phyloP scores from a whole-genome alignment of 2,329 filamentous ascomycete species.

The Scedosporium aurantiacum region DNA sequence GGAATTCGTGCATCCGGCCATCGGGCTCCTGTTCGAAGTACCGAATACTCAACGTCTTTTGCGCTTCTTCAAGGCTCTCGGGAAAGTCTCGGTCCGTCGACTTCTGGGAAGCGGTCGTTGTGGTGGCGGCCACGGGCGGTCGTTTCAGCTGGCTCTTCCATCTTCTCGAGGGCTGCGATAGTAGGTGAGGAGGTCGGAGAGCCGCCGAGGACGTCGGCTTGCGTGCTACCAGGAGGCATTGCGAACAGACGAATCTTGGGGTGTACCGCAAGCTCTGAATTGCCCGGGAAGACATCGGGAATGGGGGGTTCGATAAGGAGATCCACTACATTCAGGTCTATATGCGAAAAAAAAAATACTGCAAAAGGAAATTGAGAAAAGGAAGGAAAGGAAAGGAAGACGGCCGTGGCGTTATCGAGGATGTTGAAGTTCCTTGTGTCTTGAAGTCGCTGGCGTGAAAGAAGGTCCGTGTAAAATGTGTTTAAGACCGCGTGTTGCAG shows the following conservation, averaged over 20 bases:
- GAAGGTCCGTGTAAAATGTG: not conserved
- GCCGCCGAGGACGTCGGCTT: not conserved
- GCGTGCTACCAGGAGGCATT: conserved; percentile 3
- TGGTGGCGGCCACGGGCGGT: not conserved
- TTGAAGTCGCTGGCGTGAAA: not conserved
- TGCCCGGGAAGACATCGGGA: conserved; percentile 9
- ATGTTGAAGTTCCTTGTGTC: not conserved
- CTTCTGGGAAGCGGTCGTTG: not conserved
- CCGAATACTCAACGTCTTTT: conserved; percentile 8
- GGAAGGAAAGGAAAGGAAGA: not conserved
- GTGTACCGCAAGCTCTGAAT: conserved; percentile 4
- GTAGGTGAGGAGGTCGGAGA: not conserved
- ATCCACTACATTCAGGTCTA: not conserved
- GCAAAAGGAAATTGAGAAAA: not conserved
- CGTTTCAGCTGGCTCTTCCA: conserved; percentile 1
- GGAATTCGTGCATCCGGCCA: conserved; percentile 26
- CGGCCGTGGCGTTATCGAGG: not conserved
- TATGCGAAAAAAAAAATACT: not conserved
- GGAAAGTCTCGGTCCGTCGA: not conserved
- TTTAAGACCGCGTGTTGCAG: not conserved
- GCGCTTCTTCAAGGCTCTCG: conserved; percentile 2
- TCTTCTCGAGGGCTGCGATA: not conserved
- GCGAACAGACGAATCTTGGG: conserved; percentile 2
- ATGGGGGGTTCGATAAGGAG: conserved; percentile 6
- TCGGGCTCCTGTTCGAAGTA: conserved; percentile 32